Conservation (phyloP, 257 asterid genomes). For the Solanum sparsipilum region DNA sequence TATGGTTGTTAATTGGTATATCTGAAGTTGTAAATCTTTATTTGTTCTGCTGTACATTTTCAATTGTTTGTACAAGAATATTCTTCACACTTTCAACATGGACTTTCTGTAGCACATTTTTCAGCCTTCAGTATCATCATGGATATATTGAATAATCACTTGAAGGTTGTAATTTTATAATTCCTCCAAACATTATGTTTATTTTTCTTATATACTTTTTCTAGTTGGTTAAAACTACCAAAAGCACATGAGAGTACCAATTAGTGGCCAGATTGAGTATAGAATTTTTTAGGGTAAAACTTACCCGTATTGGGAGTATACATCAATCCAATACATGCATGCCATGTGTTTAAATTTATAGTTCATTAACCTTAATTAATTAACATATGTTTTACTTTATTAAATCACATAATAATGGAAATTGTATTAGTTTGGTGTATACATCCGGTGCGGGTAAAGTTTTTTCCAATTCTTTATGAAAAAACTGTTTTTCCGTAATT, state of each 20-base stretch:
- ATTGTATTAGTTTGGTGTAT: no score
- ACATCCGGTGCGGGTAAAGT: no score
- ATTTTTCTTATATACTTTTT: neutral
- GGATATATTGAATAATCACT: neutral
- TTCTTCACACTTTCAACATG: neutral
- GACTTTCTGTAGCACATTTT: neutral
- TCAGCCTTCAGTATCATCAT: neutral
- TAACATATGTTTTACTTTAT: no score
- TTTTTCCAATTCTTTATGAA: neutral
- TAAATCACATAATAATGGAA: no score
- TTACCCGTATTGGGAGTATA: no score
- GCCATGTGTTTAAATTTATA: no score
- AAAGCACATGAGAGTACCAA: neutral
- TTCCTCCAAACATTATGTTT: neutral
- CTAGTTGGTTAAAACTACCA: neutral
- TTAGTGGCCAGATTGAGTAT: neutral
- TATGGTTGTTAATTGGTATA: slow-evolving; percentile 3
- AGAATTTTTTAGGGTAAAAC: neutral
- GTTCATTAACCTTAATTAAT: no score
- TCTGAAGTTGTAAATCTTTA: neutral
- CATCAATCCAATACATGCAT: no score
- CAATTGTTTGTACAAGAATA: neutral
- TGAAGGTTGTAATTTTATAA: neutral
- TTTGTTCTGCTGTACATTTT: neutral
- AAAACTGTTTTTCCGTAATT: neutral